These are phyloP conservation scores for Ascochyta lentis DNA, from an alignment of 2,329 filamentous ascomycete genomes.

Conservation along the genomic window DNA sequence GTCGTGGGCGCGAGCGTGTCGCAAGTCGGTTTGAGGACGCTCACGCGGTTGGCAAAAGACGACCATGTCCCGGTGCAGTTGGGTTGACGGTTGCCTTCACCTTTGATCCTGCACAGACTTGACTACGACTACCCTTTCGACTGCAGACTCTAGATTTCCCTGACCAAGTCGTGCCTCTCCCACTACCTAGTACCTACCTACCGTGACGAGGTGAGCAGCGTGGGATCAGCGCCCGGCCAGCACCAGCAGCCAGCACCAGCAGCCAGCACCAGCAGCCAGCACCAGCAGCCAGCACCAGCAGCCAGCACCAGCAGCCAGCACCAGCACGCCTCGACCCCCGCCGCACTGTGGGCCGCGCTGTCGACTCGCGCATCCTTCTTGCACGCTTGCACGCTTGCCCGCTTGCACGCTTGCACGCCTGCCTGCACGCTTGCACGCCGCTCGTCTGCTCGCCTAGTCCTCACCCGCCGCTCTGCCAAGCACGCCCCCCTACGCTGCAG, in stretches of 20 bases:
- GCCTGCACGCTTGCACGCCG: not conserved
- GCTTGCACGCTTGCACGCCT: too few species aligned
- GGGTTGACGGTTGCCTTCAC: not conserved
- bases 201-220: too few species aligned
- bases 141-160: too few species aligned
- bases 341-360: conserved; percentile 5
- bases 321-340: conserved; percentile 17
- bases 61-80: not conserved
- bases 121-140: too few species aligned
- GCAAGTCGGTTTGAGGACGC: conserved; percentile 37
- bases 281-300: too few species aligned
- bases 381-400: not conserved
- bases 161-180: too few species aligned
- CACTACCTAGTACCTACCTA: too few species aligned
- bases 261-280: too few species aligned
- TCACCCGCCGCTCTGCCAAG: conserved; percentile 42
- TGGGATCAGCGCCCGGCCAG: not conserved
- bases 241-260: too few species aligned
- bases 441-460: conserved; percentile 43
- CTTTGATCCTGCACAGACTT: not conserved
- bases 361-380: conserved; percentile 28
- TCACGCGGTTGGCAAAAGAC: conserved; percentile 25
- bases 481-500: conserved; percentile 42
- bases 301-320: too few species aligned
- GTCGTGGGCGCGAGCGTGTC: conserved; percentile 22